Evolutionary conservation across 106 monocot genomes (phyloP).

Genomic region (Gastrodia elata): DNA sequence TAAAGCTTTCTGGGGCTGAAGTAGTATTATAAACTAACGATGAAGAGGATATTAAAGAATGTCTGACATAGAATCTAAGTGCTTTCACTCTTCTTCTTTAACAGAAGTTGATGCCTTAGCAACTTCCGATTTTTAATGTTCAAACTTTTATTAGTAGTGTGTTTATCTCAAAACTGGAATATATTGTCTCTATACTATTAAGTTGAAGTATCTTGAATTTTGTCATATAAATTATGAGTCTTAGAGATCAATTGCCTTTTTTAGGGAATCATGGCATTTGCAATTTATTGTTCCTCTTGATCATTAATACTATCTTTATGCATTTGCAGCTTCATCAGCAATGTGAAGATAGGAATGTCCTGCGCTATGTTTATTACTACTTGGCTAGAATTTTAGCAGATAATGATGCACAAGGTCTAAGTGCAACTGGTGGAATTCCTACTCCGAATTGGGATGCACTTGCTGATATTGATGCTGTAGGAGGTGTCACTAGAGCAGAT

Average conservation of each 20-base stretch:
- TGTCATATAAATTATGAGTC: not conserved
- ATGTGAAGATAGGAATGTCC: constrained; percentile 83
- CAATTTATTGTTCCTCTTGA: not conserved
- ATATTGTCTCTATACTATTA: not conserved
- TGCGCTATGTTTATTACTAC: constrained; percentile 99
- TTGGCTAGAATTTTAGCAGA: constrained; percentile 97
- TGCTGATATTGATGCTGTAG: constrained; percentile 95
- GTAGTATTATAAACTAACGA: not conserved
- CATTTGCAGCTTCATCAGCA: constrained; percentile 86
- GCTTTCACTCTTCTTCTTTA: not conserved
- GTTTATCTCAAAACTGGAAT: not conserved
- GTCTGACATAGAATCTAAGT: not conserved
- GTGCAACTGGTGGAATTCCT: constrained; percentile 89
- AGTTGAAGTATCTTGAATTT: not conserved
- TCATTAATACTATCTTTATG: not conserved
- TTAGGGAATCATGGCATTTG: not conserved
- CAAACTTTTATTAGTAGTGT: not conserved
- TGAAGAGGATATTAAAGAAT: not conserved
- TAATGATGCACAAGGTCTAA: constrained; percentile 72
- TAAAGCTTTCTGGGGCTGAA: not conserved
- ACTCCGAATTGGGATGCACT: constrained; percentile 99
- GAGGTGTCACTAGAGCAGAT: constrained; percentile 96
- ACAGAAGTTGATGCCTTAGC: not conserved
- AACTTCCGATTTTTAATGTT: not conserved
- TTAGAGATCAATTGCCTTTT: not conserved